phyloP scores from a whole-genome alignment of 2,329 filamentous ascomycete species.

The Colletotrichum liriopes region DNA sequence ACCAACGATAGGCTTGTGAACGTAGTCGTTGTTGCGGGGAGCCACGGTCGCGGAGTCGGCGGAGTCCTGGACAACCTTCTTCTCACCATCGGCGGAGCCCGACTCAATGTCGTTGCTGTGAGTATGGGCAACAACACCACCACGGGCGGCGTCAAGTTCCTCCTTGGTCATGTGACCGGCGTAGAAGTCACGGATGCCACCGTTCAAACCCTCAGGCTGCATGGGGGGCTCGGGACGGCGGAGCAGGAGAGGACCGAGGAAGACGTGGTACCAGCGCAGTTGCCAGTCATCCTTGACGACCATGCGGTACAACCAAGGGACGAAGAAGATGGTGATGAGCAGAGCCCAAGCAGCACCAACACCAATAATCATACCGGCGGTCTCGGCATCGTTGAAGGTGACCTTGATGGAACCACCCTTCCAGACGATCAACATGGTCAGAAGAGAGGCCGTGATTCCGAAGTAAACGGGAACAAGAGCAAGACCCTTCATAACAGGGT shows the following conservation, averaged over 20 bases:
- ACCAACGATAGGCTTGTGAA: slow-evolving; percentile 49
- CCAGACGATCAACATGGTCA: slow-evolving; percentile 44
- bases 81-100: slow-evolving; percentile 46
- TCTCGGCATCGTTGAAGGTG: slow-evolving; percentile 49
- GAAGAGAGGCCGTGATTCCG: slow-evolving; percentile 62
- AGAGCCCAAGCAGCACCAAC: slow-evolving; percentile 62
- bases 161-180: slow-evolving; percentile 64
- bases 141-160: slow-evolving; percentile 58
- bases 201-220: slow-evolving; percentile 54
- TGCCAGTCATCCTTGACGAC: slow-evolving; percentile 71
- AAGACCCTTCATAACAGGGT: slow-evolving; percentile 59
- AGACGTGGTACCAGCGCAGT: slow-evolving; percentile 66
- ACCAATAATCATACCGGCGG: slow-evolving; percentile 65
- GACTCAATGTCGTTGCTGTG: slow-evolving; percentile 47
- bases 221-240: slow-evolving; percentile 53
- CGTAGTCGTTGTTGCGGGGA: slow-evolving; percentile 11
- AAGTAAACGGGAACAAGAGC: slow-evolving; percentile 70
- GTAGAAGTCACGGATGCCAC: slow-evolving; percentile 64
- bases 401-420: slow-evolving; percentile 44
- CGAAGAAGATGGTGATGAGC: slow-evolving; percentile 63
- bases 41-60: slow-evolving; percentile 36
- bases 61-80: slow-evolving; percentile 51
- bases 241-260: slow-evolving; percentile 64
- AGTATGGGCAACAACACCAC: slow-evolving; percentile 33
- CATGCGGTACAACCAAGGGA: slow-evolving; percentile 68